A percentile compares a stretch with the other conserved stretches of the same genome.
Evolutionary conservation across 345 rosid species (phyloP).

Genomic region (Linum trigynum): DNA sequence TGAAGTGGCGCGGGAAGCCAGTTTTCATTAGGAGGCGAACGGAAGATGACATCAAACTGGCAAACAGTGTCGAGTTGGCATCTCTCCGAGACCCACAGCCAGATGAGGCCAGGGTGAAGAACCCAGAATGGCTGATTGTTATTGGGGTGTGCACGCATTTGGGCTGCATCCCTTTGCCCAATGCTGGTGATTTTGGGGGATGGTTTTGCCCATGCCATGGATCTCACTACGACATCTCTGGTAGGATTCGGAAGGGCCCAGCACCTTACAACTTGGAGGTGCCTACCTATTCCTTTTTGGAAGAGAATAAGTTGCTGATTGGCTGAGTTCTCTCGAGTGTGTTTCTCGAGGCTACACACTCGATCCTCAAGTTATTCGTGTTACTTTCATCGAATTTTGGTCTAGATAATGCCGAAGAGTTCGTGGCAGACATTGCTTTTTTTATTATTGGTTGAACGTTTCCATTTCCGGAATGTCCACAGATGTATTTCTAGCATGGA

Average conservation of each 20-base stretch:
- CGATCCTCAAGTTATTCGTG: not conserved
- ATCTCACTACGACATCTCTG: constrained; percentile 6
- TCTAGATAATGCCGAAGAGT: not conserved
- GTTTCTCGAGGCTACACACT: no score
- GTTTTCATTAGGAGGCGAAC: constrained; percentile 2
- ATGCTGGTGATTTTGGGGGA: constrained; percentile 6
- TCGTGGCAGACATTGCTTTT: not conserved
- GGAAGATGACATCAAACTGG: constrained; percentile 1
- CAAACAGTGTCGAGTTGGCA: constrained; percentile 7
- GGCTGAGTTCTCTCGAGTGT: not conserved
- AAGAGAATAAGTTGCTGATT: constrained; percentile 3
- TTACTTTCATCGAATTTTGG: not conserved
- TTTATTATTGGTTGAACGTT: not conserved
- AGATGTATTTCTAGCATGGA: not conserved
- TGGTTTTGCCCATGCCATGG: constrained; percentile 7
- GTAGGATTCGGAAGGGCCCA: constrained; percentile 2
- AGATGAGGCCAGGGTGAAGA: constrained; percentile 1
- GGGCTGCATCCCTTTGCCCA: constrained; percentile 7
- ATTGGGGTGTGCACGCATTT: constrained; percentile 1
- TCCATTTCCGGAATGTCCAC: not conserved
- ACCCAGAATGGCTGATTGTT: constrained; percentile 5
- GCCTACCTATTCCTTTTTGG: constrained; percentile 4
- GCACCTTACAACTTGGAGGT: constrained; percentile 6
- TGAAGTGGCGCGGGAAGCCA: constrained; percentile 7
- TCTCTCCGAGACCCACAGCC: constrained; percentile 5